A percentile compares a stretch with the other conserved stretches of the same genome.
These are phyloP conservation scores for Hemisphaericaspora xylofermentans DNA, from an alignment of 1,139 yeast genomes.

Conservation along the genomic window DNA sequence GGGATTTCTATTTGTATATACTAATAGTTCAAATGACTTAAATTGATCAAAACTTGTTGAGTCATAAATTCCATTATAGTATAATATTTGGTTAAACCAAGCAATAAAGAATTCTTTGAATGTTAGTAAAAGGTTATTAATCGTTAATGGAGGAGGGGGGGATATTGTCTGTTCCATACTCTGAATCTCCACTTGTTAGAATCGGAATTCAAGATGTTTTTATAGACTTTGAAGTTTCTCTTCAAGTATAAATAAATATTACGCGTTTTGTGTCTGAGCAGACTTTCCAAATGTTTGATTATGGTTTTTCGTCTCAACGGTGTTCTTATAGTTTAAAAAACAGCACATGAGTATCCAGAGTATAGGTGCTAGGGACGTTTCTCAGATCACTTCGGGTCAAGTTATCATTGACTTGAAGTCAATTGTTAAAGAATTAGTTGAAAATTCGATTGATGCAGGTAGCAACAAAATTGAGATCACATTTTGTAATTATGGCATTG, in stretches of 20 bases:
- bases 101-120: slow-evolving; percentile 41
- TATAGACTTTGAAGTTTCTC: too few relatives aligned
- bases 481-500: slow-evolving; percentile 74
- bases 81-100: slow-evolving; percentile 48
- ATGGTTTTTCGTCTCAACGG: too few relatives aligned
- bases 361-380: slow-evolving; percentile 53
- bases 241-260: too few relatives aligned
- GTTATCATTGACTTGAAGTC: slow-evolving; percentile 79
- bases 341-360: slow-evolving; percentile 26
- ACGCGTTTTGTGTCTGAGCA: too few relatives aligned
- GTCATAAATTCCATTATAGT: slow-evolving; percentile 45
- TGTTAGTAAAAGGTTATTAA: slow-evolving; percentile 29
- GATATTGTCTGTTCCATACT: slow-evolving; percentile 1
- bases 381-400: slow-evolving; percentile 86
- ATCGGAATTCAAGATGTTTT: too few relatives aligned
- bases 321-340: too few relatives aligned
- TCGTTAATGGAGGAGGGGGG: slow-evolving; percentile 19
- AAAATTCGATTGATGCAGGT: slow-evolving; percentile 80
- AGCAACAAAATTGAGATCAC: slow-evolving; percentile 65
- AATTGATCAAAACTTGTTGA: slow-evolving; percentile 34
- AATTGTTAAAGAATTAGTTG: slow-evolving; percentile 81
- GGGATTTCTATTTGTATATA: slow-evolving; percentile 45
- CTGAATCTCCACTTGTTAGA: too few relatives aligned
- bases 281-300: too few relatives aligned
- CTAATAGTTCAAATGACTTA: slow-evolving; percentile 40